Evolutionary conservation across 2,329 filamentous ascomycete genomes (phyloP), one percentile per base, ranked within the genome.

Genomic region (Cercospora sojina): DNA sequence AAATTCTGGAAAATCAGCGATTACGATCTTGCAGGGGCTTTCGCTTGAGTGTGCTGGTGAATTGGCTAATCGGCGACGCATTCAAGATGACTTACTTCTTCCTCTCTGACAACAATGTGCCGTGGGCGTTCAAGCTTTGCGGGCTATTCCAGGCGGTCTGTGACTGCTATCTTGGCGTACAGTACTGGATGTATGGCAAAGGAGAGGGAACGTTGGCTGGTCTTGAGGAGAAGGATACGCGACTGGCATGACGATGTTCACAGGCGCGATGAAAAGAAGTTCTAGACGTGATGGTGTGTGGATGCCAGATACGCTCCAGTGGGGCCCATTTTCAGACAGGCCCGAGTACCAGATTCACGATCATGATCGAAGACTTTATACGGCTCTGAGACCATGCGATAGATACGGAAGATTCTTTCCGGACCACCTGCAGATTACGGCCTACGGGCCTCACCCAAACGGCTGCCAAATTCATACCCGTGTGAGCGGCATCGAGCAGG

Each of bases 51-150:
- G 88, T 96, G 4, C 81, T 95, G 65, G 86, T 83, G 29, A 92
- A 89, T 77, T 96, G 91, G 91, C 81, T 96, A 62, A 80, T 90
- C 2, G 91, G 91, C 68, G 91, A 96, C 78, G 83, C 86, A 8
- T 92, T 95, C 88, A 96, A 96, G 84, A 90, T 94, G 85, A 80
- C 79, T 64, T 85, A 83, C 70, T 91, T 92, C 74, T 95, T 94
- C 81, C 90, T 93, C 68, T 91, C 88, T 1, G 86, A 89, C 1
- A 86, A 84, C 1, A 86, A 86, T 3, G 79, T 95, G 32, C 91
- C 91, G 0, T 85, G 85, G 84, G 87, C 90, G 1, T 96, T 95
- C 79, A 94, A 94, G 81, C 79, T 92, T 20, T 94, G 91, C 75
- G 92, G 90, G 70, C 83, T 92, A 64, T 93, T 95, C 79, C 91